These are phyloP conservation scores for Aspergillus panamensis DNA, from an alignment of 495 filamentous ascomycete genomes.

Conservation along the genomic window DNA sequence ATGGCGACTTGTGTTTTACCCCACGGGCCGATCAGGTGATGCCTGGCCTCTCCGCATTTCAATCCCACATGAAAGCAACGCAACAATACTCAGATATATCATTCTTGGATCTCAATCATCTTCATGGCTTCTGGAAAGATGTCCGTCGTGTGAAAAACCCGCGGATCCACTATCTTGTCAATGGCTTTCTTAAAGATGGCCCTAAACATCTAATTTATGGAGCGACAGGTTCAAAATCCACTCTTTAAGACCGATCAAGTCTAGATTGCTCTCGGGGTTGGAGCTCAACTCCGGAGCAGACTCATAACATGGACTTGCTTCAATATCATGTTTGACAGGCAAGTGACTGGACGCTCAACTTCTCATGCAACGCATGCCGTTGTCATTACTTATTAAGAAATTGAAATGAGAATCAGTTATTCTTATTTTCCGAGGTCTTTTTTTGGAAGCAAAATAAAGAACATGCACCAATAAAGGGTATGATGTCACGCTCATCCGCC, in stretches of 20 bases:
- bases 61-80: neutral
- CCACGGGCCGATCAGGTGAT: conserved; percentile 17
- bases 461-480: neutral
- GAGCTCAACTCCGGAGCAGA: neutral
- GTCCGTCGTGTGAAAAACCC: neutral
- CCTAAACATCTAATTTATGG: neutral
- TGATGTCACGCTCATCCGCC: neutral
- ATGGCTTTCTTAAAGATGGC: neutral
- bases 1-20: neutral
- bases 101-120: neutral
- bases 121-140: neutral
- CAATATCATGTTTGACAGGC: too few relatives aligned
- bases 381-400: too few relatives aligned
- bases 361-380: neutral
- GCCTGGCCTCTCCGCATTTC: neutral
- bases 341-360: too few relatives aligned
- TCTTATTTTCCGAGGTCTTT: too few relatives aligned
- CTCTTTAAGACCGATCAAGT: neutral
- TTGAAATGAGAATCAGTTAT: too few relatives aligned
- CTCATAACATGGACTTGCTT: too few relatives aligned
- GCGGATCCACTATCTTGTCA: neutral
- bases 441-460: too few relatives aligned
- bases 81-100: neutral
- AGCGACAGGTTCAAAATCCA: neutral
- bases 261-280: neutral